Base-by-base conservation (phyloP, 192 early-diverging fungal genomes). In the Coemansia sp. region DNA sequence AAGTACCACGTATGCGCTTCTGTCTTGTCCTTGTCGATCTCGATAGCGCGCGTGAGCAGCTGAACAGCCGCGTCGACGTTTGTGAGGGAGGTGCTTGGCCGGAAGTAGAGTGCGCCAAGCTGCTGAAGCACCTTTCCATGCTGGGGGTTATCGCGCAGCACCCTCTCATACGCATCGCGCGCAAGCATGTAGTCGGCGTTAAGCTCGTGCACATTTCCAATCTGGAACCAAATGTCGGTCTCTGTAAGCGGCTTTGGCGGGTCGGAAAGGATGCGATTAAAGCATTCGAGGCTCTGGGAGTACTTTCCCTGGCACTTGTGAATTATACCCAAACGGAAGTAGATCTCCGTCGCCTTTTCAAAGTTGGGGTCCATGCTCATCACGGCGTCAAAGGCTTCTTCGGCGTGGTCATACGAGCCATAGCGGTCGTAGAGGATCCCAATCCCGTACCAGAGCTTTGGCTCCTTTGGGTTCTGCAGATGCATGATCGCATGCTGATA, bases 391-490 rank as follows among this genome's bases (percentile, higher is more conserved):
- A 98, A 98, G 0, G 95, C 95, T 66, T 98, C 95, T 62, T 98
- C 95, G 7, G 97, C 97, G 68, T 95, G 91, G 56, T 99, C 95
- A 42, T 92, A 90, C 4, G 95, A 97, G 17, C 94, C 95, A 64
- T 96, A 99, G 28, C 94, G 88, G 68, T 98, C 96, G 65, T 99
- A 98, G 7, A 98, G 80, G 59, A 96, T 98, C 30, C 95, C 97
- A 48, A 98, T 98, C 10, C 96, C 96, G 64, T 97, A 99, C 97
- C 97, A 99, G 28, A 99, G 86, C 70, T 96, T 95, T 6, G 96
- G 94, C 65, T 97, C 97, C 89, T 92, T 94, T 42, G 92, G 89
- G 70, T 97, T 92, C 0, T 90, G 88, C 17, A 96, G 78, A 68
- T 93, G 89, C 72, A 94, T 89, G 27, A 99, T 83, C 15, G 97